phyloP scores from a whole-genome alignment of 805 yeast genomes.

The Pichia manshurica region DNA sequence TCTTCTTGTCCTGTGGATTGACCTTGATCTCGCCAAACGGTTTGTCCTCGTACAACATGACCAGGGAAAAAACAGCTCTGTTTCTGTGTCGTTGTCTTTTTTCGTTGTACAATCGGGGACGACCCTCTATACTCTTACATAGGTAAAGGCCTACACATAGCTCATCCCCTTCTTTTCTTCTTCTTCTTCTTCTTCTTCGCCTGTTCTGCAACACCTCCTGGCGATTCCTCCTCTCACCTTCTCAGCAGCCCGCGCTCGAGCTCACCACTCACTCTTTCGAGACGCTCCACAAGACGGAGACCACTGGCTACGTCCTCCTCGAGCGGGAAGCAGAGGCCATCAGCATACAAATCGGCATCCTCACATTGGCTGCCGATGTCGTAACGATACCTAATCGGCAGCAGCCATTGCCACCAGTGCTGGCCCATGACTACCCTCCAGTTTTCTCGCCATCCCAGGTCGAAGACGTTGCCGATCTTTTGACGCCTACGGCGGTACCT shows the following conservation, averaged over 20 bases:
- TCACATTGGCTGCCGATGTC: neutral
- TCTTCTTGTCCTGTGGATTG: constrained; percentile 46
- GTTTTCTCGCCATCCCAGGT: constrained; percentile 60
- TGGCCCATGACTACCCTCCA: constrained; percentile 73
- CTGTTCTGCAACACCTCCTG: no score
- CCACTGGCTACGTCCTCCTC: neutral
- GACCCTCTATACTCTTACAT: neutral
- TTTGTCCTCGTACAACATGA: constrained; percentile 45
- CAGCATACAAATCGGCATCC: neutral
- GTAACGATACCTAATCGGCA: constrained; percentile 40
- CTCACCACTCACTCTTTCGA: constrained; percentile 5
- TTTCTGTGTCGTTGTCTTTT: neutral
- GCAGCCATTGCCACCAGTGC: constrained; percentile 57
- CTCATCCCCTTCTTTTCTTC: neutral
- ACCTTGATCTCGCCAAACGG: constrained; percentile 62
- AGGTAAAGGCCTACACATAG: neutral
- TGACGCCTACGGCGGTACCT: constrained; percentile 37
- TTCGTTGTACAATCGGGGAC: neutral
- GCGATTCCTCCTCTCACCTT: no score
- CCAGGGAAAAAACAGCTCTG: no score
- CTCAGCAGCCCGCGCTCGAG: constrained; percentile 2
- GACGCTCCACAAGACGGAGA: neutral
- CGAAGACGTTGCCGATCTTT: constrained; percentile 63
- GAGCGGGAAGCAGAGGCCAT: constrained; percentile 8
- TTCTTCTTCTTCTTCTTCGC: neutral